A percentile compares a stretch with the other conserved stretches of the same genome.
phyloP scores from a whole-genome alignment of 2,329 filamentous ascomycete species.

The Fusarium duplospermum region DNA sequence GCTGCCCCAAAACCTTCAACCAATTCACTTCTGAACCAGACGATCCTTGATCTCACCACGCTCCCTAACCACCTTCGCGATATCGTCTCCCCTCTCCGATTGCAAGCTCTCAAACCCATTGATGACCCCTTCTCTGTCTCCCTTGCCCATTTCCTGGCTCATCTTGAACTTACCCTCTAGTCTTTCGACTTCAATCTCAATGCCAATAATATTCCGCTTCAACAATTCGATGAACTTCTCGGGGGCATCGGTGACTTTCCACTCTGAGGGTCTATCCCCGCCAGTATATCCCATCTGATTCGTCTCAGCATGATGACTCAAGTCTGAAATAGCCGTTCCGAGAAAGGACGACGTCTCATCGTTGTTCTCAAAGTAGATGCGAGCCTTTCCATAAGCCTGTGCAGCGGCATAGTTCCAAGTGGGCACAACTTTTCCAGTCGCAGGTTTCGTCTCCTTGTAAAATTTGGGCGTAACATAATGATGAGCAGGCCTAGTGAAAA shows the following conservation, averaged over 20 bases:
- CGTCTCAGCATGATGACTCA: constrained; percentile 63
- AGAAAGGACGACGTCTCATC: constrained; percentile 59
- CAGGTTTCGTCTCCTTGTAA: constrained; percentile 73
- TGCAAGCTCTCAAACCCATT: constrained; percentile 60
- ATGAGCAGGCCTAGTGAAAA: constrained; percentile 69
- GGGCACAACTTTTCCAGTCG: constrained; percentile 73
- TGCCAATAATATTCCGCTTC: constrained; percentile 69
- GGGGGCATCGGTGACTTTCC: constrained; percentile 69
- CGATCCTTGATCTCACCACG: constrained; percentile 19
- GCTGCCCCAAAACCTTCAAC: not conserved
- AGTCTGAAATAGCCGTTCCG: constrained; percentile 60
- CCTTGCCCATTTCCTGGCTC: constrained; percentile 68
- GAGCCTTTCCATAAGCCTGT: constrained; percentile 70
- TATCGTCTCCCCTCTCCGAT: constrained; percentile 42
- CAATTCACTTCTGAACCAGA: not conserved
- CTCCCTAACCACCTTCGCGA: constrained; percentile 46
- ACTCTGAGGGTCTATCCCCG: constrained; percentile 50
- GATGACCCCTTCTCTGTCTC: constrained; percentile 67
- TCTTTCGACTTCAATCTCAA: constrained; percentile 66
- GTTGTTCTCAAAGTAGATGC: constrained; percentile 62
- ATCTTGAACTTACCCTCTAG: constrained; percentile 74
- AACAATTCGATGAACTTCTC: constrained; percentile 65
- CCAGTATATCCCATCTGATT: constrained; percentile 66
- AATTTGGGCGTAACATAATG: constrained; percentile 78
- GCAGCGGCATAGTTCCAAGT: constrained; percentile 78